Base-by-base conservation (phyloP, 1,284 basidiomycete genomes). In the Pseudozyma thailandica region DNA sequence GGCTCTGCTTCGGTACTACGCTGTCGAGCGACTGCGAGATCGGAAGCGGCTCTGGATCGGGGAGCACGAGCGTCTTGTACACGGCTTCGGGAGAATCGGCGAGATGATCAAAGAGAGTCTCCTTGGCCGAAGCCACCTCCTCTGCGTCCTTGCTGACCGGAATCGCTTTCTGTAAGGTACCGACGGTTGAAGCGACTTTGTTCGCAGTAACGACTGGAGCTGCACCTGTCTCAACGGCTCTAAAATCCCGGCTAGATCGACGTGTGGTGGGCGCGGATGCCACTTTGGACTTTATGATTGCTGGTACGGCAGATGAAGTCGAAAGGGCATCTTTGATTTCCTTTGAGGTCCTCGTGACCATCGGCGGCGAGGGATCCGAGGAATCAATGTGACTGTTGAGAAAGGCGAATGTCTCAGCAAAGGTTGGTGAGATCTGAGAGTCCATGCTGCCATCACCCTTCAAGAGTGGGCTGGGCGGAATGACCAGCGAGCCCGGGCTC, bases 351-450 rank as follows among this genome's bases (percentile, higher is more conserved):
- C 23, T 27, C 13, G 43, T 33, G 35, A 50, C 5, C 33, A 50
- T 26, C 25, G 52, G 28, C 38, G 52, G 44, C 20, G 59, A 55
- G 9, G 20, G 43, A 1, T 46, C 37, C n/a, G 38, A 26, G 3
- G 59, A 51, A 25, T 64, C 55, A n/a, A 64, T 64, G 20, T 64
- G 54, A 33, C 63, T 55, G 49, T 66, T 55, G 44, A 66, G 63
- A 28, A 66, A 66, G 6, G 63, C 56, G n/a, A 66, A 66, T 0
- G 51, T 59, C 23, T 46, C 56, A 6, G 63, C 56, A 37, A 66
- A 66, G 2, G 63, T 55, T 3, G 63, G 63, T 28, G 63, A 66
- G 23, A 66, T 37, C 48, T 54, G 56, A 27, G 63, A 23, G 33
- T 59, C 63, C n/a, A 30, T 25, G 43, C 56, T 44, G 21, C 21